Evolutionary conservation across 768 basidiomycete species (phyloP).

Genomic region (Dendrothele bispora): DNA sequence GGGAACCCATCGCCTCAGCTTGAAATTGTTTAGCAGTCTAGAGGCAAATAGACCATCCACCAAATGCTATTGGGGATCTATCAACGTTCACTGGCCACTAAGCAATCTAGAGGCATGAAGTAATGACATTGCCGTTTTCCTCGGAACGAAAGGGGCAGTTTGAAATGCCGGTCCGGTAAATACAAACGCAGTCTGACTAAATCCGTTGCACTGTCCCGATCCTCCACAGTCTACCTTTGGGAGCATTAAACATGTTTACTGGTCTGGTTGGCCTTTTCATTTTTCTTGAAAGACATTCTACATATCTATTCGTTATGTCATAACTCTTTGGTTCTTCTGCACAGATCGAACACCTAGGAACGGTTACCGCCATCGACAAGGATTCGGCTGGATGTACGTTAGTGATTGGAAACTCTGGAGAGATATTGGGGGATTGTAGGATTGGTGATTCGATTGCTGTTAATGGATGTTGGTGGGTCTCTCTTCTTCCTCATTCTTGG

Average conservation of each 20-base stretch:
- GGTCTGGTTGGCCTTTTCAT: constrained; percentile 57
- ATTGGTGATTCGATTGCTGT: constrained; percentile 94
- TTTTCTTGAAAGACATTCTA: constrained; percentile 5
- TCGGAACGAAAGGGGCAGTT: too few relatives aligned
- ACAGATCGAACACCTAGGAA: constrained; percentile 90
- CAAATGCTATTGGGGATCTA: too few relatives aligned
- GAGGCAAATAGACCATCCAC: too few relatives aligned
- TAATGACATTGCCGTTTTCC: too few relatives aligned
- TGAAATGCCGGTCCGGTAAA: too few relatives aligned
- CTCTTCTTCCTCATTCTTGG: neutral
- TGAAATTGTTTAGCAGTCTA: too few relatives aligned
- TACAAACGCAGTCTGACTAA: too few relatives aligned
- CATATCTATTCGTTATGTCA: neutral
- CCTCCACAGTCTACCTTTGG: too few relatives aligned
- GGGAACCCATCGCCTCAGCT: too few relatives aligned
- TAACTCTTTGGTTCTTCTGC: constrained; percentile 7
- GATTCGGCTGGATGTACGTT: constrained; percentile 82
- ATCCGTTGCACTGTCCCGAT: too few relatives aligned
- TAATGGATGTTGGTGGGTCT: constrained; percentile 47
- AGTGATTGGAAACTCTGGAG: constrained; percentile 66
- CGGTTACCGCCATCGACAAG: constrained; percentile 59
- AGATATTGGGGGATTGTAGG: constrained; percentile 85
- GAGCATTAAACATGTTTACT: constrained; percentile 77
- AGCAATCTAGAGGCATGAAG: too few relatives aligned
- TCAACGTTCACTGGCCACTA: too few relatives aligned